A percentile compares a stretch with the other conserved stretches of the same genome.
Conservation (phyloP, 1,139 yeast species). For the Candida sanyaensis region DNA sequence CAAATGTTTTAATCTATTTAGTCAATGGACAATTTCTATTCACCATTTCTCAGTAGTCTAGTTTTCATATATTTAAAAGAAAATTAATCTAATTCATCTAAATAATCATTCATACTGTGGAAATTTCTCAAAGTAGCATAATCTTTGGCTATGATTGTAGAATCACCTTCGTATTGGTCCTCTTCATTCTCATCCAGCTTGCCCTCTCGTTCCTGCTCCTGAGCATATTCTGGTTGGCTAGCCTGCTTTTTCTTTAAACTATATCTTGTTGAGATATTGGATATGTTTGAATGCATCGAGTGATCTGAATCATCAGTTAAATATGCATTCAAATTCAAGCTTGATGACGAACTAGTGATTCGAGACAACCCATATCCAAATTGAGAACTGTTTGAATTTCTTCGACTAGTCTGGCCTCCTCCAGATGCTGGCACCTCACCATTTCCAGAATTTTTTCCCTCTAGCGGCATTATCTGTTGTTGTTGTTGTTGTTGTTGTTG, state of each 20-base stretch:
- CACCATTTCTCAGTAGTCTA: too few species aligned
- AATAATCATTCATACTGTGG: slow-evolving; percentile 27
- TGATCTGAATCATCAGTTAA: slow-evolving; percentile 36
- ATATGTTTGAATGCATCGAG: slow-evolving; percentile 4
- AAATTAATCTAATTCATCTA: slow-evolving; percentile 23
- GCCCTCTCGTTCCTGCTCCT: slow-evolving; percentile 4
- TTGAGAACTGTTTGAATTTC: slow-evolving; percentile 15
- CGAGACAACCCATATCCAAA: slow-evolving; percentile 30
- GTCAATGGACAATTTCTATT: too few species aligned
- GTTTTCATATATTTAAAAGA: too few species aligned
- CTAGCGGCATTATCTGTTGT: not conserved
- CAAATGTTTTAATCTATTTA: too few species aligned
- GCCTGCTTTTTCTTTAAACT: slow-evolving; percentile 6
- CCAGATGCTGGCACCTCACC: not conserved
- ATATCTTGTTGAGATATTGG: slow-evolving; percentile 9
- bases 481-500: slow-evolving; percentile 4
- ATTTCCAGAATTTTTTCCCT: slow-evolving; percentile 1
- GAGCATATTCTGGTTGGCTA: slow-evolving; percentile 4
- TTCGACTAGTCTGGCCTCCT: slow-evolving; percentile 2
- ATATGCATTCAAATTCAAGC: slow-evolving; percentile 47
- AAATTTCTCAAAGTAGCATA: slow-evolving; percentile 15
- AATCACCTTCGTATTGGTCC: slow-evolving; percentile 20
- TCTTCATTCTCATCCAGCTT: slow-evolving; percentile 12
- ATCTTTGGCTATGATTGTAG: slow-evolving; percentile 17
- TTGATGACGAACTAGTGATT: slow-evolving; percentile 45